Conservation (phyloP, 2,329 filamentous ascomycete genomes). For the Alternaria brassicicola region DNA sequence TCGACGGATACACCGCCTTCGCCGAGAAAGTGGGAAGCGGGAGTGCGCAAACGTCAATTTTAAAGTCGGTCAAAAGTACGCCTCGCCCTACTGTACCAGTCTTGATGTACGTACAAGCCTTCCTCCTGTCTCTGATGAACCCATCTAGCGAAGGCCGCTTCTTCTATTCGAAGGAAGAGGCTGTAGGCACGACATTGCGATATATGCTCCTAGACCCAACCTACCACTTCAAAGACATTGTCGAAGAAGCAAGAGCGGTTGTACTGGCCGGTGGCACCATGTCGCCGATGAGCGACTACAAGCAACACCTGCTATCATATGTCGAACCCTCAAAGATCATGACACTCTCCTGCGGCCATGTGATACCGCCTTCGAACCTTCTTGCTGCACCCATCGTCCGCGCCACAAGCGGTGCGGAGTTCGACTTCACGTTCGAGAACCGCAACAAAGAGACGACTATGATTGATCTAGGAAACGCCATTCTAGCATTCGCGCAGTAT, state of each 20-base stretch:
- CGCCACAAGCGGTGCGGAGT: slow-evolving; percentile 58
- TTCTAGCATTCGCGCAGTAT: slow-evolving; percentile 72
- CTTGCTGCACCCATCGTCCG: slow-evolving; percentile 73
- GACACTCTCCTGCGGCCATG: slow-evolving; percentile 91
- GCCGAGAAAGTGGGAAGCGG: slow-evolving; percentile 57
- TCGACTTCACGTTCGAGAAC: slow-evolving; percentile 88
- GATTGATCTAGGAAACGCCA: slow-evolving; percentile 72
- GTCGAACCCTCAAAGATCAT: slow-evolving; percentile 67
- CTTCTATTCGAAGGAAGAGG: slow-evolving; percentile 59
- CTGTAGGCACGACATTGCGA: slow-evolving; percentile 67
- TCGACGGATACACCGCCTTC: slow-evolving; percentile 82
- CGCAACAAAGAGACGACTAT: slow-evolving; percentile 73
- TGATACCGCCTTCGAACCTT: slow-evolving; percentile 83
- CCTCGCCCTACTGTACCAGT: slow-evolving; percentile 55
- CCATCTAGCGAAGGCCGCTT: slow-evolving; percentile 71
- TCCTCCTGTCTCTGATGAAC: slow-evolving; percentile 85
- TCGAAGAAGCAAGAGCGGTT: slow-evolving; percentile 81
- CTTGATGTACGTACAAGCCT: slow-evolving; percentile 67
- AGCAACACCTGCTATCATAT: slow-evolving; percentile 81
- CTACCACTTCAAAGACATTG: slow-evolving; percentile 86
- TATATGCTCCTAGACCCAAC: slow-evolving; percentile 92
- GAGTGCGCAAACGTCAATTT: slow-evolving; percentile 12
- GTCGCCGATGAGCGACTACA: slow-evolving; percentile 95
- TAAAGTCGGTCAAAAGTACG: slow-evolving; percentile 9
- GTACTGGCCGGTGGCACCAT: slow-evolving; percentile 95